A percentile compares a stretch with the other conserved stretches of the same genome.
These are phyloP conservation scores for Glonium stellatum DNA, from an alignment of 495 filamentous ascomycete species.

Conservation along the genomic window DNA sequence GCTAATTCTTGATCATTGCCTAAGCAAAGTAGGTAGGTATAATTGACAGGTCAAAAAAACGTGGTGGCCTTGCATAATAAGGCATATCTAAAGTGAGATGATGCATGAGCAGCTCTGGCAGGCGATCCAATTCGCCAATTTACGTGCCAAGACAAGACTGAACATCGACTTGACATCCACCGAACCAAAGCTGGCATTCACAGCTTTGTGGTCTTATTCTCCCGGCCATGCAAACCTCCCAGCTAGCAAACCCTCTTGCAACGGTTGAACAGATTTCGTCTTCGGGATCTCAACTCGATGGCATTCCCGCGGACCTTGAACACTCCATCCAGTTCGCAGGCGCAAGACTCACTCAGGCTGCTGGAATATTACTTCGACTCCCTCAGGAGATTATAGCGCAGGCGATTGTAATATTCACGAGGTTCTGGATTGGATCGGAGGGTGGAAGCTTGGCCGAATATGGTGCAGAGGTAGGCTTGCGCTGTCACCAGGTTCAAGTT, in stretches of 20 bases:
- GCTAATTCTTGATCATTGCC: too few species aligned
- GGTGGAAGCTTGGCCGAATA: slow-evolving; percentile 55
- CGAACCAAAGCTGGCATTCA: too few species aligned
- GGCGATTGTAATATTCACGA: slow-evolving; percentile 78
- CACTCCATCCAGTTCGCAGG: slow-evolving; percentile 59
- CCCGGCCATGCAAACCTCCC: slow-evolving; percentile 10
- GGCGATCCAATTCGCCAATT: too few species aligned
- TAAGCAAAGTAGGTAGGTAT: too few species aligned
- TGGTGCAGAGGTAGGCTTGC: slow-evolving; percentile 45
- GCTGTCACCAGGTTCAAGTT: not conserved
- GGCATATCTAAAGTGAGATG: too few species aligned
- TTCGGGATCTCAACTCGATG: slow-evolving; percentile 60
- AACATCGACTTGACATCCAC: too few species aligned
- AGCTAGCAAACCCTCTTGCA: slow-evolving; percentile 79
- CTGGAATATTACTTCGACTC: slow-evolving; percentile 75
- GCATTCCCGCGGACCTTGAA: slow-evolving; percentile 71
- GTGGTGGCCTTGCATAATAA: too few species aligned
- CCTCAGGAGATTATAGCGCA: slow-evolving; percentile 86
- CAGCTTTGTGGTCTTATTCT: not conserved
- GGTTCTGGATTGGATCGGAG: slow-evolving; percentile 72
- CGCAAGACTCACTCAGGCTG: slow-evolving; percentile 75
- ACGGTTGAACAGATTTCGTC: slow-evolving; percentile 70
- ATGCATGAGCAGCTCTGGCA: too few species aligned
- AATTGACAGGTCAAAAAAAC: too few species aligned
- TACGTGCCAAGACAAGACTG: too few species aligned